phyloP scores from a whole-genome alignment of 768 basidiomycete genomes.

The Auriculariales sp. region DNA sequence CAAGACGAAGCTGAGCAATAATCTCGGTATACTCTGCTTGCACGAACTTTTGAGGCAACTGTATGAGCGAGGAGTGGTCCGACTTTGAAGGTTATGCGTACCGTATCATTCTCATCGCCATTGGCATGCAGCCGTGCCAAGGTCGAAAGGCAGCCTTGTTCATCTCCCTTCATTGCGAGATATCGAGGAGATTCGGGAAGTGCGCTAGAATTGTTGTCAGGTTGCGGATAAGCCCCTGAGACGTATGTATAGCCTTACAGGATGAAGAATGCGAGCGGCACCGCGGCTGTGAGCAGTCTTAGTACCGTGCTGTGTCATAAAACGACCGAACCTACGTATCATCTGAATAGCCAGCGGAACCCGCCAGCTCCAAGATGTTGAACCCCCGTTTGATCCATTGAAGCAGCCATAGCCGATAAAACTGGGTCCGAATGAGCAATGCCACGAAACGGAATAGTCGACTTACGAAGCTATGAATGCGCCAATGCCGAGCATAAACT shows the following conservation, averaged over 20 bases:
- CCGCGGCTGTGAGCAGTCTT: slow-evolving; percentile 23
- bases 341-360: slow-evolving; percentile 27
- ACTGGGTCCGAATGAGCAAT: no score
- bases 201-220: slow-evolving; percentile 7
- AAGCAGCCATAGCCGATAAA: neutral
- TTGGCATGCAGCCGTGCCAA: slow-evolving; percentile 35
- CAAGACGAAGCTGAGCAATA: neutral
- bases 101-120: slow-evolving; percentile 30
- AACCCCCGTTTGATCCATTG: neutral
- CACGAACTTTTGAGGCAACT: slow-evolving; percentile 21
- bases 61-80: slow-evolving; percentile 26
- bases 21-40: slow-evolving; percentile 21
- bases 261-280: slow-evolving; percentile 36
- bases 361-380: slow-evolving; percentile 26
- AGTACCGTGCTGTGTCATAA: neutral
- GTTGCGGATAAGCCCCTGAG: neutral
- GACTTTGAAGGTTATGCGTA: slow-evolving; percentile 33
- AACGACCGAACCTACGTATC: slow-evolving; percentile 3
- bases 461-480: slow-evolving; percentile 37
- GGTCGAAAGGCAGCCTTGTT: slow-evolving; percentile 25
- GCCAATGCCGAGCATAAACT: slow-evolving; percentile 16
- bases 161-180: slow-evolving; percentile 35
- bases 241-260: slow-evolving; percentile 18
- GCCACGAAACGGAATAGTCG: neutral
- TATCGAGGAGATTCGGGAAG: slow-evolving; percentile 28